Evolutionary conservation across 805 yeast species (phyloP).

Genomic region (Kazachstania africana): DNA sequence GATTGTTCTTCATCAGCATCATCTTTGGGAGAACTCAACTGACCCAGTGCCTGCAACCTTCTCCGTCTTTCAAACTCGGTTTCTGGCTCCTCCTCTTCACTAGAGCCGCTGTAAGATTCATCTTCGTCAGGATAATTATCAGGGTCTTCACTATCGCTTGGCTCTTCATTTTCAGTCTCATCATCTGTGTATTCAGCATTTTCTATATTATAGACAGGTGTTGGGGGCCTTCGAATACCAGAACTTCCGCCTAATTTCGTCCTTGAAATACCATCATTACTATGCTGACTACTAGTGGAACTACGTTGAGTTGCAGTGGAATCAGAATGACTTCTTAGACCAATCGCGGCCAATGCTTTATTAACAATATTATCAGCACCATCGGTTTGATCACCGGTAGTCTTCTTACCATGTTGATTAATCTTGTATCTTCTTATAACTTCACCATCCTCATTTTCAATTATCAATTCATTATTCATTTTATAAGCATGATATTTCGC

Average conservation of each 20-base stretch:
- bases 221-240: slow-evolving; percentile 1
- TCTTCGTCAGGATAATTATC: slow-evolving; percentile 15
- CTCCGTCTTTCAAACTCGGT: slow-evolving; percentile 58
- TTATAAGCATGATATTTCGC: slow-evolving; percentile 54
- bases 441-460: slow-evolving; percentile 90
- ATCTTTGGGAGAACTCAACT: slow-evolving; percentile 10
- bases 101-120: slow-evolving; percentile 7
- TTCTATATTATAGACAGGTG: slow-evolving; percentile 1
- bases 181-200: slow-evolving; percentile 1
- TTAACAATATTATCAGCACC: slow-evolving; percentile 22
- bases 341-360: slow-evolving; percentile 45
- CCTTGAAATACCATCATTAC: not conserved
- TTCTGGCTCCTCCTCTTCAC: slow-evolving; percentile 30
- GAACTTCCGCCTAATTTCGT: no score
- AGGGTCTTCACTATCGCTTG: slow-evolving; percentile 13
- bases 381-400: slow-evolving; percentile 1
- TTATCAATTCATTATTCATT: slow-evolving; percentile 62
- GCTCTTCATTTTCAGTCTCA: slow-evolving; percentile 7
- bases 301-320: not conserved
- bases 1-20: not conserved
- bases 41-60: slow-evolving; percentile 48
- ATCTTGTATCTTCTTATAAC: slow-evolving; percentile 72
- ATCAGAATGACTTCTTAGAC: slow-evolving; percentile 28
- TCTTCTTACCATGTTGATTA: slow-evolving; percentile 37
- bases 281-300: not conserved